phyloP scores from a whole-genome alignment of 2,329 filamentous ascomycete genomes.

The Paraconiothyrium brasiliense region DNA sequence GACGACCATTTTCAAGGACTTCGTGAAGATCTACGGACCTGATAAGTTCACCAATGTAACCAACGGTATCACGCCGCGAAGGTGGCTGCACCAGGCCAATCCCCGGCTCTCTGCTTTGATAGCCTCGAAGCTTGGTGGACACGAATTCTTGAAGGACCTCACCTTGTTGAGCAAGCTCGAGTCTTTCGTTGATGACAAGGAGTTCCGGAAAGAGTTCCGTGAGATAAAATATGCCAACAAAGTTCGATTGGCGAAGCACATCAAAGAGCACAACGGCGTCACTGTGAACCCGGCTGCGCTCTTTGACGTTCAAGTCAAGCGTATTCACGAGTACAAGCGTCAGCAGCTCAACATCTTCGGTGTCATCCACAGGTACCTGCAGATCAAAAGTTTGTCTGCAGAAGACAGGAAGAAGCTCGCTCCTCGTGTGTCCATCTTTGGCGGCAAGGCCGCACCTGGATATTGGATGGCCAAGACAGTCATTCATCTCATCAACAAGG shows the following conservation, averaged over 20 bases:
- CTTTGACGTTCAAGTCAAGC: conserved; percentile 98
- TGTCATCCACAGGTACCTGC: conserved; percentile 92
- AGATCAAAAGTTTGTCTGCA: conserved; percentile 83
- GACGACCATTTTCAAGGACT: conserved; percentile 99
- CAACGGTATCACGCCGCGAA: conserved; percentile 93
- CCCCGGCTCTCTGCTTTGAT: conserved; percentile 91
- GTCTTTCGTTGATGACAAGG: conserved; percentile 81
- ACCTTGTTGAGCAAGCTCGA: conserved; percentile 88
- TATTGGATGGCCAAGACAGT: conserved; percentile 99
- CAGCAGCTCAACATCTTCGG: conserved; percentile 99
- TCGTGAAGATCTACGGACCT: conserved; percentile 90
- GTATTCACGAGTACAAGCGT: conserved; percentile 99
- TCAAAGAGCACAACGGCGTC: conserved; percentile 81
- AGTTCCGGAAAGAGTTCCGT: conserved; percentile 92
- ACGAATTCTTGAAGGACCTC: conserved; percentile 89
- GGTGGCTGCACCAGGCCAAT: conserved; percentile 98
- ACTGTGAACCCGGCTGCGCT: conserved; percentile 86
- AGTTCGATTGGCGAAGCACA: conserved; percentile 87
- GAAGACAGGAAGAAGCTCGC: conserved; percentile 87
- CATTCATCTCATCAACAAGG: conserved; percentile 94
- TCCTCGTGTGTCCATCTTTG: conserved; percentile 93
- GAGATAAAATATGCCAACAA: conserved; percentile 99
- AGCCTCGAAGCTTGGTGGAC: conserved; percentile 83
- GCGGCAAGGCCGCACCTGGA: conserved; percentile 95
- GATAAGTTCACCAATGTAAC: conserved; percentile 99